Base-by-base conservation (phyloP, 305 asterid species). In the Fraxinus floribunda region DNA sequence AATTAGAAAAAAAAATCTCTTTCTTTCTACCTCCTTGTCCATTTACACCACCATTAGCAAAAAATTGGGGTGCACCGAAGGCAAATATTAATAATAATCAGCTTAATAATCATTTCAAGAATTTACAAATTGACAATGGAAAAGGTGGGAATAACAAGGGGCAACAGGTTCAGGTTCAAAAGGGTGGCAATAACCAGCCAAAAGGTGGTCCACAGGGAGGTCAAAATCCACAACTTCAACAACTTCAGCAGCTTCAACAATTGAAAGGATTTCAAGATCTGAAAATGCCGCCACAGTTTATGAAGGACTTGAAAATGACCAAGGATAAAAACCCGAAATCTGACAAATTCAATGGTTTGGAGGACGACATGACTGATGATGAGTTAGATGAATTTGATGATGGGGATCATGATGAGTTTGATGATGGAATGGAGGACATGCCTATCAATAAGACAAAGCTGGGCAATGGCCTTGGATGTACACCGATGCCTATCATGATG, bases 191-290 rank as follows among this genome's bases (percentile, higher is more conserved):
- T 24, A 84, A 85, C 82, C 93, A 85, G 86, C 89, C 88, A 0
- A 87, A 91, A 72, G 91, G 88, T 0, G 95, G 86, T 7, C 85
- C 79, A 4, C 83, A 44, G 79, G 84, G 79, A 22, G 80, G 86
- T 20, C 93, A 83, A 73, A 89, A 60, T n/a, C 88, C 86, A 8
- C 89, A 89, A 79, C 52, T 84, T 35, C 85, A 77, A 81, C 90
- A 84, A 29, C 85, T 79, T 26, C 89, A 86, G 85, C 90, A 84
- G 13, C 91, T 86, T 13, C 97, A 90, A 70, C 93, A 92, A 79
- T 83, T 94, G 83, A 94, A 95, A 71, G 95, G 89, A 52, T 30
- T 93, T 3, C 97, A 93, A 52, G 98, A 92, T 80, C 85, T 89
- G 92, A 92, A 91, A 82, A 0, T 91, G 90, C 91, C 93, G 2